These are phyloP conservation scores for Penicillium malachiteum DNA, from an alignment of 495 filamentous ascomycete genomes.

Conservation along the genomic window DNA sequence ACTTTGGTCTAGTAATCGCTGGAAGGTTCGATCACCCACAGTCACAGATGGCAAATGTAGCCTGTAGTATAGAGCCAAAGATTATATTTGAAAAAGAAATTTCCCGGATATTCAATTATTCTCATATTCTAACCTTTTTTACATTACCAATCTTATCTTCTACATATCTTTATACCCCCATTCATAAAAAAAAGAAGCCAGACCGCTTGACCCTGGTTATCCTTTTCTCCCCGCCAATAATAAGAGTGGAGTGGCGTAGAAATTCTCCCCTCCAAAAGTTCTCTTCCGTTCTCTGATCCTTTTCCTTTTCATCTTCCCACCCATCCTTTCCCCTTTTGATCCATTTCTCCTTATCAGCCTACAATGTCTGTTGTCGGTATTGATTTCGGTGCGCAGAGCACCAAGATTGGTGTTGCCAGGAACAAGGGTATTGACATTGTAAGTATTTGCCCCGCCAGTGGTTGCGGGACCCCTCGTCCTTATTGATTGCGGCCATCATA, in stretches of 20 bases:
- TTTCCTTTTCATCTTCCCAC: conserved; percentile 17
- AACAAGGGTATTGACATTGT: conserved; percentile 99
- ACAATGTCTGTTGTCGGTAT: conserved; percentile 81
- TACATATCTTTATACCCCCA: background rate
- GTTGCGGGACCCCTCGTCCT: conserved; percentile 8
- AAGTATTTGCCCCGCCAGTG: conserved; percentile 50
- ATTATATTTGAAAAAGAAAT: background rate
- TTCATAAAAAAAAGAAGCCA: conserved; percentile 2
- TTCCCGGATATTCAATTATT: background rate
- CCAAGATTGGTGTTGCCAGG: conserved; percentile 93
- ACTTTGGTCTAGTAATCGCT: conserved; percentile 34
- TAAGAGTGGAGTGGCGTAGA: conserved; percentile 40
- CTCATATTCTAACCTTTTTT: background rate
- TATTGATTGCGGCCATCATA: background rate
- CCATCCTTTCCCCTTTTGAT: conserved; percentile 14
- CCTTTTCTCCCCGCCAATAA: conserved; percentile 24
- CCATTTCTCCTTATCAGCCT: conserved; percentile 23
- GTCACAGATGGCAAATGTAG: conserved; percentile 6
- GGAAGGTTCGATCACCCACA: conserved; percentile 40
- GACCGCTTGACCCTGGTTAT: conserved; percentile 22
- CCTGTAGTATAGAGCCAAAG: conserved; percentile 22
- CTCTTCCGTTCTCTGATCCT: conserved; percentile 21
- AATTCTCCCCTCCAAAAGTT: conserved; percentile 43
- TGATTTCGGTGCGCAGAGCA: conserved; percentile 96
- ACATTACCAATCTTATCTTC: background rate